Conservation (phyloP, 192 early-diverging fungal genomes). For the Phlyctochytrium planicorne region DNA sequence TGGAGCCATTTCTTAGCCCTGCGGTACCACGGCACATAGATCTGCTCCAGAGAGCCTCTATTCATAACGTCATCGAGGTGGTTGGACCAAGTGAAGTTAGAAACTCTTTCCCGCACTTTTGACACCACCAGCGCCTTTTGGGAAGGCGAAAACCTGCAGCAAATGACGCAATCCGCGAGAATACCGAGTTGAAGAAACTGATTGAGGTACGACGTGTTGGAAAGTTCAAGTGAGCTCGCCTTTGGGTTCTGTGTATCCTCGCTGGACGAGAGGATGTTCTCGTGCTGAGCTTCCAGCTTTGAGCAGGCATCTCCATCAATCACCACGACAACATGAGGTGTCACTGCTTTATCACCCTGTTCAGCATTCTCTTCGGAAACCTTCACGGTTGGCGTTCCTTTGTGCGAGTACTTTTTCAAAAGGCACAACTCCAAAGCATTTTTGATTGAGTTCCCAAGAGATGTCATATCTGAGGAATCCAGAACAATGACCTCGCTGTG, state of each 20-base stretch:
- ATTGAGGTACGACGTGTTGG: slow-evolving; percentile 24
- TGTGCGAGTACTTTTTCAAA: not conserved
- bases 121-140: slow-evolving; percentile 84
- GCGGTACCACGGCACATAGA: too few species aligned
- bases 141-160: slow-evolving; percentile 81
- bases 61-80: not conserved
- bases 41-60: not conserved
- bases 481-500: slow-evolving; percentile 36
- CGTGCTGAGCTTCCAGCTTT: slow-evolving; percentile 40
- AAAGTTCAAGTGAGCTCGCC: slow-evolving; percentile 43
- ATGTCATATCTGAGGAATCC: not conserved
- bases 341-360: not conserved
- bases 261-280: slow-evolving; percentile 10
- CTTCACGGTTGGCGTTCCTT: not conserved
- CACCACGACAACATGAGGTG: slow-evolving; percentile 29
- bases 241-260: not conserved
- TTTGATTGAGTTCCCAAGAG: not conserved
- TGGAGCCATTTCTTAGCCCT: not conserved
- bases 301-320: slow-evolving; percentile 28
- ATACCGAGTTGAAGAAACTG: slow-evolving; percentile 70
- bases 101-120: slow-evolving; percentile 24
- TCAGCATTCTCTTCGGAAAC: not conserved
- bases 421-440: not conserved
- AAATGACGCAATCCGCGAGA: slow-evolving; percentile 77
- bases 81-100: not conserved